Evolutionary conservation across 148 eudicot species (phyloP), one percentile per base, ranked within the genome.

Genomic region (Rheum nobile): DNA sequence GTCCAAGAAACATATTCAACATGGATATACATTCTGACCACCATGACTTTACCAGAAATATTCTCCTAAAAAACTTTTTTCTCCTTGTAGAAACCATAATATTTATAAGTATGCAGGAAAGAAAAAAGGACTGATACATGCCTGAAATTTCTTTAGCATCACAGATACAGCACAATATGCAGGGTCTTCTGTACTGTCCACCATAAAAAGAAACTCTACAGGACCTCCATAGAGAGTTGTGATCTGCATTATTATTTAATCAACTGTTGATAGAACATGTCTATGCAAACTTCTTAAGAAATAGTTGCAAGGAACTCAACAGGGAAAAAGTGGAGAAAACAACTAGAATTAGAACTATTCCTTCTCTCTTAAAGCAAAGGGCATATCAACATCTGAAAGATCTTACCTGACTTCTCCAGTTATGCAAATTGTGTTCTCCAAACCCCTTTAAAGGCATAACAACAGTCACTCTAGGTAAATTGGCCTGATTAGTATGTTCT

Each of bases 361-460:
- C 31, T 50, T 50, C 24, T n/a, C 57, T 19, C 57, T 4, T 54
- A 8, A 21, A 24, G 26, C 6, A 54, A 13, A 34, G 32, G 72
- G 43, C 26, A 17, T 1, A 22, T 5, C 6, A 68, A 16, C 24
- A 68, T n/a, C 24, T 35, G 29, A 32, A 76, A 68, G 10, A 31
- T 32, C 79, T 82, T 70, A 94, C 98, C 97, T 94, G 98, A 74
- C 78, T 89, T 84, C 90, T 91, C 98, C 98, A 94, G 68, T 94
- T 94, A 75, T 83, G 97, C 74, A 94, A 82, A 79, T 94, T 94
- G 81, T 94, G 97, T 72, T 94, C 98, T 76, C 98, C 96, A 76
- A 89, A 94, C 69, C 98, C 98, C 81, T 94, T 94, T 74, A 94
- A 84, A 71, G 98, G 98, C 98, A 94, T 89, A 39, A 94, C 89